Conservation (phyloP, 2,329 filamentous ascomycete species). For the Aspergillus awamori region DNA sequence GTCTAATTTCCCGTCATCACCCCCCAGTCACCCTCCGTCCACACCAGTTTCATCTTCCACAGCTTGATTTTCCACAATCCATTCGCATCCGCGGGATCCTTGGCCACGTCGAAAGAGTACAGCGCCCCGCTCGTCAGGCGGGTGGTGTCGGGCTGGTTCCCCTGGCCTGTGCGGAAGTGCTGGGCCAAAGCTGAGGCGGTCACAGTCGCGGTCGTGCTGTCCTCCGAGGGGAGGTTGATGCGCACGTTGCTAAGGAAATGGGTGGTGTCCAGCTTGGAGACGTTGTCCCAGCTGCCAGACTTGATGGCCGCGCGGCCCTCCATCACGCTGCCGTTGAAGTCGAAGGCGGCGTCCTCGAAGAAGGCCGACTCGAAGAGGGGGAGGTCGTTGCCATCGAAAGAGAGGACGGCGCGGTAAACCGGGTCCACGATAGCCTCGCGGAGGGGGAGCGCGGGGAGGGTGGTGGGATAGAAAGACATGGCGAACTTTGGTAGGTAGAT, state of each 20-base stretch:
- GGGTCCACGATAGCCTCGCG: conserved; percentile 39
- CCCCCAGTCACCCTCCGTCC: conserved; percentile 29
- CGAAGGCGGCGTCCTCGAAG: conserved; percentile 23
- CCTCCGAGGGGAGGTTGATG: too few species aligned
- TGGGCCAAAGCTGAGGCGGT: conserved; percentile 4
- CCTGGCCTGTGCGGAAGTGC: conserved; percentile 29
- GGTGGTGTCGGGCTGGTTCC: conserved; percentile 25
- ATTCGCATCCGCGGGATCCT: conserved; percentile 10
- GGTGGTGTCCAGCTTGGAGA: conserved; percentile 34
- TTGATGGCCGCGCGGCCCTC: conserved; percentile 26
- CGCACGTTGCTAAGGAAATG: conserved; percentile 26
- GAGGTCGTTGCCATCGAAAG: conserved; percentile 32
- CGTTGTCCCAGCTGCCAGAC: conserved; percentile 20
- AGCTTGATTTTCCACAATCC: conserved; percentile 41
- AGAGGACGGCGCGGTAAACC: conserved; percentile 31
- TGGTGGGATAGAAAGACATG: too few species aligned
- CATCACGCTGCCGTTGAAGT: conserved; percentile 23
- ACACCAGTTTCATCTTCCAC: conserved; percentile 34
- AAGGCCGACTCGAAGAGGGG: conserved; percentile 36
- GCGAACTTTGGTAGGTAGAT: too few species aligned
- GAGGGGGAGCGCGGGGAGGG: conserved; percentile 20
- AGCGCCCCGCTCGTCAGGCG: conserved; percentile 28
- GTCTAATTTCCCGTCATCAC: conserved; percentile 5
- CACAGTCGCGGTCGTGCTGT: too few species aligned
- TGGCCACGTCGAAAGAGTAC: conserved; percentile 35